phyloP scores from a whole-genome alignment of 1,284 basidiomycete species.

The Meripilus lineatus region DNA sequence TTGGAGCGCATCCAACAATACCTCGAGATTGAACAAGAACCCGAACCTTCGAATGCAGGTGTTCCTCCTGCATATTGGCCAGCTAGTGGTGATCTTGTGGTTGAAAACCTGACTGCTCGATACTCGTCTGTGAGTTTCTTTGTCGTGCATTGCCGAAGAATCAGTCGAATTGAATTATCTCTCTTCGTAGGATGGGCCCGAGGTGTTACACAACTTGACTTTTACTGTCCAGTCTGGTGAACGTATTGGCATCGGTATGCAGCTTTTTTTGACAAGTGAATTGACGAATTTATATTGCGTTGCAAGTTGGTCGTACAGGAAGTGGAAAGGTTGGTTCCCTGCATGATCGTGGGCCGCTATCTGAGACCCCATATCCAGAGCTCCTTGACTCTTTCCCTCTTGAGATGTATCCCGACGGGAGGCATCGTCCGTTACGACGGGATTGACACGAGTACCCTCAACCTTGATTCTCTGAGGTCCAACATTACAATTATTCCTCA shows the following conservation, averaged over 20 bases:
- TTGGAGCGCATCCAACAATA: slow-evolving; percentile 55
- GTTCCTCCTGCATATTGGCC: slow-evolving; percentile 77
- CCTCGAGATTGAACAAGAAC: slow-evolving; percentile 68
- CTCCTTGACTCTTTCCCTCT: slow-evolving; percentile 38
- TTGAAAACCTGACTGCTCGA: slow-evolving; percentile 54
- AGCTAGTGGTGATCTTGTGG: slow-evolving; percentile 57
- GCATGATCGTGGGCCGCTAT: neutral
- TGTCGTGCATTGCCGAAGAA: no score
- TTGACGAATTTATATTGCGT: no score
- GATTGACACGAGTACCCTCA: slow-evolving; percentile 36
- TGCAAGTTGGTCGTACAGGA: slow-evolving; percentile 8
- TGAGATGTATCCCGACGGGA: slow-evolving; percentile 44
- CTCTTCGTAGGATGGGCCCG: slow-evolving; percentile 26
- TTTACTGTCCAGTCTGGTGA: slow-evolving; percentile 45
- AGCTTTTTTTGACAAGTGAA: neutral
- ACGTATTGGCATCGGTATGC: slow-evolving; percentile 42
- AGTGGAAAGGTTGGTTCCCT: slow-evolving; percentile 7
- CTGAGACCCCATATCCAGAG: slow-evolving; percentile 25
- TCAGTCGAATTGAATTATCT: slow-evolving; percentile 40
- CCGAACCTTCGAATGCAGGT: slow-evolving; percentile 40
- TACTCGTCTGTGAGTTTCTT: slow-evolving; percentile 42
- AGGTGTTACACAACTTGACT: slow-evolving; percentile 41
- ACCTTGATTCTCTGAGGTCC: slow-evolving; percentile 53
- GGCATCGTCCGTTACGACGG: slow-evolving; percentile 39
- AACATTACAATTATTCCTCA: slow-evolving; percentile 47